Evolutionary conservation across 169 alveolate species (phyloP).

Genomic region (Eimeria zaria): DNA sequence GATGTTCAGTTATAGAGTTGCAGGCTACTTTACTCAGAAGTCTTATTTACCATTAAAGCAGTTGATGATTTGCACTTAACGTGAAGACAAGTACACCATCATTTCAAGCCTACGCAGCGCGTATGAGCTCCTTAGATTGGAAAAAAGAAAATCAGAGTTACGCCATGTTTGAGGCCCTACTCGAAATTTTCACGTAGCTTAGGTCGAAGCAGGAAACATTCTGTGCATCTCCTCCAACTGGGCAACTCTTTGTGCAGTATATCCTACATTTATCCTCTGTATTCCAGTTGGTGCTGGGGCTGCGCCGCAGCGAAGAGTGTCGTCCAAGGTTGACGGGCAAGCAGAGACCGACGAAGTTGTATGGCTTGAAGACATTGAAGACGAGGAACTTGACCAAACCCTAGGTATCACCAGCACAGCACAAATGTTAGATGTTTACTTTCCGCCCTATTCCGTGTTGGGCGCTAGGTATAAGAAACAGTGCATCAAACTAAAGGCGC

Average conservation of each 20-base stretch:
- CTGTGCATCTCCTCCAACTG: neutral
- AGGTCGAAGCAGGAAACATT: neutral
- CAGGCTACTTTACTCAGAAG: neutral
- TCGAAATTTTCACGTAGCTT: neutral
- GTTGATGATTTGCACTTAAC: no score
- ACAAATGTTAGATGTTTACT: neutral
- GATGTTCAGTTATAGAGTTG: neutral
- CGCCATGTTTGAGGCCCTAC: neutral
- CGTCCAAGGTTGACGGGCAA: neutral
- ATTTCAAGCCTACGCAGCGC: neutral
- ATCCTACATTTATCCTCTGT: neutral
- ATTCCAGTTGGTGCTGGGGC: neutral
- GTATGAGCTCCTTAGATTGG: neutral
- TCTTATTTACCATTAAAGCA: no score
- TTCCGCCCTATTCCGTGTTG: neutral
- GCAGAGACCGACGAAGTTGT: neutral
- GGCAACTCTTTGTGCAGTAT: neutral
- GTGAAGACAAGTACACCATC: neutral
- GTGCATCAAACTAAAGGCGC: neutral
- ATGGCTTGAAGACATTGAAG: slow-evolving; percentile 50
- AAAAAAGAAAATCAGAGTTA: neutral
- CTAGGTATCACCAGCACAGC: slow-evolving; percentile 3
- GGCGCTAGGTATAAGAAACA: neutral
- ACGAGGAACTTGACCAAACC: slow-evolving; percentile 37
- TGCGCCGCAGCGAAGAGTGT: slow-evolving; percentile 16